These are phyloP conservation scores for Pythium dissimile DNA, from an alignment of 352 stramenopile species.

Conservation along the genomic window DNA sequence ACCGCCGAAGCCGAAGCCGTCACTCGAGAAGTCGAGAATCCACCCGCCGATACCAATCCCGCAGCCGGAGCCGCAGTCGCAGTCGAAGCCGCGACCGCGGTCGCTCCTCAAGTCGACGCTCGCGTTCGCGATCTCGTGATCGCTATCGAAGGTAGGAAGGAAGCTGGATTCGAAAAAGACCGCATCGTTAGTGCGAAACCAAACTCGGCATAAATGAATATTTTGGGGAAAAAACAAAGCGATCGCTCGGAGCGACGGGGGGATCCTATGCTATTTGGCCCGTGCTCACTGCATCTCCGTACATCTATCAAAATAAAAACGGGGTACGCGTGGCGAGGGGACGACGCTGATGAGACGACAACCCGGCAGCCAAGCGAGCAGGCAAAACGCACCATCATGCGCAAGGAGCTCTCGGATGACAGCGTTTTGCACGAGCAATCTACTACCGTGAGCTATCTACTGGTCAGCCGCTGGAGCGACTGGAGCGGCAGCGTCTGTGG, in stretches of 20 bases:
- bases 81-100: slow-evolving; percentile 9
- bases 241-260: slow-evolving; percentile 2
- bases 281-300: slow-evolving; percentile 7
- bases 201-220: slow-evolving; percentile 12
- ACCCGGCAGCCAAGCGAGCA: not conserved
- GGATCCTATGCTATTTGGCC: slow-evolving; percentile 15
- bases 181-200: no score
- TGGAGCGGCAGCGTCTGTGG: not conserved
- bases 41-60: slow-evolving; percentile 22
- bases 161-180: not conserved
- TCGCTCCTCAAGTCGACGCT: slow-evolving; percentile 6
- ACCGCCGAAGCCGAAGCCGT: slow-evolving; percentile 10
- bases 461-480: not conserved
- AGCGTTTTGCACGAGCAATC: slow-evolving; percentile 13
- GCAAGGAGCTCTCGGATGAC: no score
- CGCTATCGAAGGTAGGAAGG: slow-evolving; percentile 1
- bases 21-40: slow-evolving; percentile 4
- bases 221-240: not conserved
- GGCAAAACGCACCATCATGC: not conserved
- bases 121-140: slow-evolving; percentile 24
- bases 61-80: slow-evolving; percentile 29
- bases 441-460: slow-evolving; percentile 18
- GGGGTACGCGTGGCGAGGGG: not conserved
- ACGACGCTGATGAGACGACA: not conserved
- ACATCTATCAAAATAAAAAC: slow-evolving; percentile 24